These are phyloP conservation scores for Onygenales sp. DNA, from an alignment of 2,329 filamentous ascomycete genomes.

Conservation along the genomic window DNA sequence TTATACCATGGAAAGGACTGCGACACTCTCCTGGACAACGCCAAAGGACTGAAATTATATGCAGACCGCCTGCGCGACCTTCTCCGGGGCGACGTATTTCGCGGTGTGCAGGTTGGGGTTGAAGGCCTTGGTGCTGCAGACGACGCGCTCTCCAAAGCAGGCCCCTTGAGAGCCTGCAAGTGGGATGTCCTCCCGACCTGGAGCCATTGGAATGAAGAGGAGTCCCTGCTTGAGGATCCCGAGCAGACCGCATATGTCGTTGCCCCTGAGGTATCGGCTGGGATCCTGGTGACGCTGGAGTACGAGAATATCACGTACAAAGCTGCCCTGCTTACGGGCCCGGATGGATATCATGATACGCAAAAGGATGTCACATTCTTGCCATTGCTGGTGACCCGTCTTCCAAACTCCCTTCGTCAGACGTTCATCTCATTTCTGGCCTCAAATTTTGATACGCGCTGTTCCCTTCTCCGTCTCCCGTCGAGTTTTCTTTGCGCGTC, in stretches of 20 bases:
- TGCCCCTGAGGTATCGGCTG: conserved; percentile 25
- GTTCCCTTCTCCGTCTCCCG: conserved; percentile 34
- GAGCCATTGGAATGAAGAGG: conserved; percentile 20
- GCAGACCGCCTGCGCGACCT: conserved; percentile 40
- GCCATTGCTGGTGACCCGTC: conserved; percentile 42
- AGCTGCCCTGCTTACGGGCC: conserved; percentile 37
- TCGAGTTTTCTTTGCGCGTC: conserved; percentile 36
- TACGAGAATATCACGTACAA: conserved; percentile 42
- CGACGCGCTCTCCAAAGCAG: conserved; percentile 35
- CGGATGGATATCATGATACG: conserved; percentile 8
- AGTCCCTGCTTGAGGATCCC: conserved; percentile 13
- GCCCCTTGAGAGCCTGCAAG: conserved; percentile 37
- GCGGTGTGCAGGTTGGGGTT: conserved; percentile 34
- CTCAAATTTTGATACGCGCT: conserved; percentile 42
- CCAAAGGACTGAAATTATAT: conserved; percentile 33
- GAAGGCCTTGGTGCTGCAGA: conserved; percentile 21
- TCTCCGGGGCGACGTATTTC: conserved; percentile 40
- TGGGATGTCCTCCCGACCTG: conserved; percentile 32
- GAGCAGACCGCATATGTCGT: conserved; percentile 16
- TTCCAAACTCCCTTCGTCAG: conserved; percentile 41
- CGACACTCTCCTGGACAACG: conserved; percentile 24
- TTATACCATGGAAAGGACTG: conserved; percentile 39
- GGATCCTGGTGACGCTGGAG: conserved; percentile 34
- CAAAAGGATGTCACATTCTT: conserved; percentile 35
- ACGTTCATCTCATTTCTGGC: conserved; percentile 41